Evolutionary conservation across 2,329 filamentous ascomycete species (phyloP).

Genomic region (Pseudogymnoascus sp.): DNA sequence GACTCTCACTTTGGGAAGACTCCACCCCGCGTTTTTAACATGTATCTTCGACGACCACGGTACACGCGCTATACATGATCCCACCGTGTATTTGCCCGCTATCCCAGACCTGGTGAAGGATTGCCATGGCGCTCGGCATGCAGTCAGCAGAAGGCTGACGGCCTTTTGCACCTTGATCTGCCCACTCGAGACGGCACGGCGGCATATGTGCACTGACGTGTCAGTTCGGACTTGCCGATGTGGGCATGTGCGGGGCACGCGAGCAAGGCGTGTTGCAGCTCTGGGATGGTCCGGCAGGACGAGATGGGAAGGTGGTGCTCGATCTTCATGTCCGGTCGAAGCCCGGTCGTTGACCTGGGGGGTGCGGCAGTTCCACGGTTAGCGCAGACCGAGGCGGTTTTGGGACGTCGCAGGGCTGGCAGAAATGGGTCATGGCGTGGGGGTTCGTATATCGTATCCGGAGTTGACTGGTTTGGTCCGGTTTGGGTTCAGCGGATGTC

Average conservation of each 20-base stretch:
- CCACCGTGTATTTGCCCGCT: background rate
- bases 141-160: background rate
- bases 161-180: background rate
- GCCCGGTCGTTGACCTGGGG: background rate
- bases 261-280: background rate
- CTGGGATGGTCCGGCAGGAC: background rate
- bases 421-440: background rate
- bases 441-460: background rate
- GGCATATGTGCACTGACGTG: conserved; percentile 7
- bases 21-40: background rate
- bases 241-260: background rate
- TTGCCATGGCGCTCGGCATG: background rate
- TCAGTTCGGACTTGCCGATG: background rate
- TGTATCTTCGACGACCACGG: background rate
- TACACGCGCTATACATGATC: background rate
- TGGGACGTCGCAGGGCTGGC: background rate
- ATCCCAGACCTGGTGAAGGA: background rate
- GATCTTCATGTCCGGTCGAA: background rate
- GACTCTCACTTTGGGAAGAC: background rate
- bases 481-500: conserved; percentile 31
- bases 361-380: background rate
- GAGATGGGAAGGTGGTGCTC: background rate
- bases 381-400: background rate
- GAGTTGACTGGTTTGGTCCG: background rate
- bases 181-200: background rate